These are phyloP conservation scores for Suhomyces anneliseae DNA, from an alignment of 1,139 yeast genomes.

Conservation along the genomic window DNA sequence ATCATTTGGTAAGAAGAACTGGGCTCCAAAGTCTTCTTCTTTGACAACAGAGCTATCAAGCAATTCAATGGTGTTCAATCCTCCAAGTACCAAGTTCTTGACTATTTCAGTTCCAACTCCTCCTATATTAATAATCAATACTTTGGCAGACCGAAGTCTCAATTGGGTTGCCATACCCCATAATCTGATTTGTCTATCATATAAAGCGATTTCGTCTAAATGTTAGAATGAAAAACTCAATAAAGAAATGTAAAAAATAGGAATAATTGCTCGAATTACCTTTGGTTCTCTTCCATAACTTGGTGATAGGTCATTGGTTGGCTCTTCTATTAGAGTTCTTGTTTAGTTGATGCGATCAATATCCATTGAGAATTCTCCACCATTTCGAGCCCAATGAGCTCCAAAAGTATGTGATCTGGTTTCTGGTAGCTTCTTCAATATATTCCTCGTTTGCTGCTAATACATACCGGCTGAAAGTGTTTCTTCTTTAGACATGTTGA, in stretches of 20 bases:
- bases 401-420: neutral
- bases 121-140: conserved; percentile 67
- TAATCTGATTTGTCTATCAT: conserved; percentile 90
- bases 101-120: conserved; percentile 78
- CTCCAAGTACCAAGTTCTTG: conserved; percentile 86
- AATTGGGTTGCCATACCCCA: conserved; percentile 97
- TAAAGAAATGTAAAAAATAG: neutral
- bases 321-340: neutral
- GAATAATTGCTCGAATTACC: neutral
- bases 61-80: conserved; percentile 75
- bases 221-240: conserved; percentile 5
- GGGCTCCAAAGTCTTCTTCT: conserved; percentile 70
- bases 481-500: conserved; percentile 10
- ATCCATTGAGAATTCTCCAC: neutral
- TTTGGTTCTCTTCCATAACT: neutral
- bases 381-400: neutral
- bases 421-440: neutral
- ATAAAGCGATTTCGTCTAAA: conserved; percentile 81
- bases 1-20: conserved; percentile 69
- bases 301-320: too few species aligned
- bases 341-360: neutral
- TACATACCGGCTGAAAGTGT: conserved; percentile 15
- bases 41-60: conserved; percentile 57
- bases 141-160: conserved; percentile 69
- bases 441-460: neutral